Evolutionary conservation across 441 rosid species (phyloP), one percentile per base, ranked within the genome.

Genomic region (Adansonia gregorii): DNA sequence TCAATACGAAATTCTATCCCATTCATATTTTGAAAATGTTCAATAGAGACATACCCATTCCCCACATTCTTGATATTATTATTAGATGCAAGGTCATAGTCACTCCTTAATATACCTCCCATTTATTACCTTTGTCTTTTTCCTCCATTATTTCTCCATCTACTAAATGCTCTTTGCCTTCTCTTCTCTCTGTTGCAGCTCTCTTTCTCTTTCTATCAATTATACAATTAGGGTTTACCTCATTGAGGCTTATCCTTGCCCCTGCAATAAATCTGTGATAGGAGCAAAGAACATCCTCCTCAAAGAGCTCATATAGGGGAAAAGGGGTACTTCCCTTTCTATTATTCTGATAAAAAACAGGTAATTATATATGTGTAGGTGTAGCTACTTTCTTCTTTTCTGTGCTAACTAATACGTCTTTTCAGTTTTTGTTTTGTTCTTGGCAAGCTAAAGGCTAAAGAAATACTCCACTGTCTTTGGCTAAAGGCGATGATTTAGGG

Each of bases 101-200:
- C 96, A 84, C 87, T 88, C 89, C 86, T 86, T 84, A 85, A 86
- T 86, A 88, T 89, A 82, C 89, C 83, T 84, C 71, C 85, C 85
- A 89, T 83, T 88, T 88, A 60, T 60, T 89, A 76, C 87, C 86
- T 83, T 88, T 92, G 92, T 90, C 97, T 90, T 89, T 89, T 89
- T 89, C 94, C 82, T 85, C 85, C 87, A 80, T 83, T 86, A 82
- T 81, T 78, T 82, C 88, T 83, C 88, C 88, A 58, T 82, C 86
- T 90, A 85, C 88, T 85, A 78, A 88, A 82, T 88, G 79, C 87
- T 84, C 90, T 83, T 83, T 88, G 90, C 87, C 92, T 81, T 87
- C 84, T 24, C 74, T 76, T 56, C 76, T 76, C 67, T 80, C 71
- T 15, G 52, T 64, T 65, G 73, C 75, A 56, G 66, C 73, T 77